Percentiles rank a stretch among this genome's conserved stretches.
Evolutionary conservation across 148 eudicot species (phyloP).

Genomic region (Pouteria glomerata): DNA sequence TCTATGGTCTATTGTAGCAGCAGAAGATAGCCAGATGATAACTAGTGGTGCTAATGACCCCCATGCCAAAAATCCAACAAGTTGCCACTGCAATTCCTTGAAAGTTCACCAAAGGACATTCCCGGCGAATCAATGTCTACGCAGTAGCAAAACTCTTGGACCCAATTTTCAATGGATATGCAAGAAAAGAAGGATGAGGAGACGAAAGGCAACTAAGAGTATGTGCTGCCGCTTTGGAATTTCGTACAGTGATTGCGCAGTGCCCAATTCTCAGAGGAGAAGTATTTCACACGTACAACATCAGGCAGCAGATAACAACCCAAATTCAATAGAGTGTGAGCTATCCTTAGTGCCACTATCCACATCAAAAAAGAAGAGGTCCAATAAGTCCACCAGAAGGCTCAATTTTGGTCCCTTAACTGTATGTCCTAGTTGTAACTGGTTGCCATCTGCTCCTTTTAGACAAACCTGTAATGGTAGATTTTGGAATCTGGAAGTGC

Average conservation of each 20-base stretch:
- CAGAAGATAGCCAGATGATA: too few species aligned
- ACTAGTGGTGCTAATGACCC: too few species aligned
- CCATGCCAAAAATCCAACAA: too few species aligned
- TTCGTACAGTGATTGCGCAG: background rate
- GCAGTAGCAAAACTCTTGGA: conserved; percentile 21
- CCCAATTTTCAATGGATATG: conserved; percentile 23
- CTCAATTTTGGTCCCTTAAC: background rate
- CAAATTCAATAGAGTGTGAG: background rate
- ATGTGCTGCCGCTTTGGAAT: too few species aligned
- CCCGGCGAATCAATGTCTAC: conserved; percentile 15
- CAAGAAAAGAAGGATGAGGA: conserved; percentile 20
- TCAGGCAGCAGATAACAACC: background rate
- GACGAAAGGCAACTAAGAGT: background rate
- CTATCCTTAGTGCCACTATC: conserved; percentile 1
- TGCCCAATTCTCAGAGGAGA: background rate
- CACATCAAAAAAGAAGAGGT: conserved; percentile 12
- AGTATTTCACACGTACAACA: conserved; percentile 6
- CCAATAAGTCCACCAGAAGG: conserved; percentile 1
- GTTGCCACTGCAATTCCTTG: background rate
- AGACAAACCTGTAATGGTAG: background rate
- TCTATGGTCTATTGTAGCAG: too few species aligned
- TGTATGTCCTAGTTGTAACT: too few species aligned
- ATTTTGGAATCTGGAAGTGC: background rate
- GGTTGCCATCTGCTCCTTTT: background rate
- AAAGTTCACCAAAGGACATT: conserved; percentile 16